Evolutionary conservation across 352 stramenopile genomes (phyloP), one percentile per base, ranked within the genome.

Genomic region (Globisporangium nodosum): DNA sequence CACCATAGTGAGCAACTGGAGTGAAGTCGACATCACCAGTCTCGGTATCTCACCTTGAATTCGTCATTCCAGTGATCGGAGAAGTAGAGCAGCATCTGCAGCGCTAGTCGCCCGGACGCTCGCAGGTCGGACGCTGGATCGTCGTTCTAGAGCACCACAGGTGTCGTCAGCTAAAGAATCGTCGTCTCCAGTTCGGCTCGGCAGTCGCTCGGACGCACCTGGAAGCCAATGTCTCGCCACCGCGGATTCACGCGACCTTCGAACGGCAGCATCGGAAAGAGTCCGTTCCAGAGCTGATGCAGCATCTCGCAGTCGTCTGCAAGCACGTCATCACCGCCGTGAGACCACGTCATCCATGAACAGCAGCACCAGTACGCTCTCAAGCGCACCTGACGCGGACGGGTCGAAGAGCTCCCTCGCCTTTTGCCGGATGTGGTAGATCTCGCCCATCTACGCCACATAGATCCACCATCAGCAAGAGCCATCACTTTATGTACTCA

Each of bases 41-140:
- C 21, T 47, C 4, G 6, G 24, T 21, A n/a, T 30, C 35, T 21
- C 56, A 84, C 78, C 61, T 89, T 85, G 57, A 89, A 82, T 48
- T 87, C 75, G 49, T 89, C 76, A 52, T 87, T 85, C 46, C 81
- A 62, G 53, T 85, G 73, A 18, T 89, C 79, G 11, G 76, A 74
- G 39, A 86, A 85, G 63, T 83, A 85, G 13, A 89, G 65, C 40
- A 89, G 69, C 76, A 87, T 86, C 43, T 78, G 71, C 24, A 87
- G 61, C 15, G 73, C 79, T 18, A 89, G 62, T 16, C 75, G 71
- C 5, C 79, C 76, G 2, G 79, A 87, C 2, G 76, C 76, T 37
- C 79, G 76, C 46, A 89, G 68, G 45, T 89, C 79, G 3, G 76
- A 85, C 11, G 60, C 71, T 5, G 77, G 77, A 30, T 89, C 79